phyloP scores from a whole-genome alignment of 208 protist genomes.

The Crithidia expoeki region DNA sequence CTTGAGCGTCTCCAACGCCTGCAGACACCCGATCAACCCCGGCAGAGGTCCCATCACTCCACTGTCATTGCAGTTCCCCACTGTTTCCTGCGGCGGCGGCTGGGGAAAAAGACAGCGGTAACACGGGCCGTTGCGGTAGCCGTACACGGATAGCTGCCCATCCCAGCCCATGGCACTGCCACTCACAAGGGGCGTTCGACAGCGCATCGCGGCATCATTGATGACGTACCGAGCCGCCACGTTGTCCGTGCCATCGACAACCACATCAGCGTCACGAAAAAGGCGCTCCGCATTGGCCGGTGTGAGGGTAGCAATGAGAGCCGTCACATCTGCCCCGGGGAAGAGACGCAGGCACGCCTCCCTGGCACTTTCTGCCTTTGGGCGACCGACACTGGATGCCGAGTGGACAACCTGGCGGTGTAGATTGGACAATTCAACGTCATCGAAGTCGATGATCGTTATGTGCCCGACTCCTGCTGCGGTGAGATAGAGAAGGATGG shows the following conservation, averaged over 20 bases:
- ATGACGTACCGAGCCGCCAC: slow-evolving; percentile 93
- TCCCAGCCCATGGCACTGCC: slow-evolving; percentile 95
- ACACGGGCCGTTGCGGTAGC: slow-evolving; percentile 80
- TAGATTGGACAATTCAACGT: slow-evolving; percentile 93
- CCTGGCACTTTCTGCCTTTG: slow-evolving; percentile 88
- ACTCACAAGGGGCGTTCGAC: slow-evolving; percentile 89
- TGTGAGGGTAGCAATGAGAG: slow-evolving; percentile 45
- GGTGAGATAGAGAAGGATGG: slow-evolving; percentile 92
- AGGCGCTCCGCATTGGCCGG: slow-evolving; percentile 78
- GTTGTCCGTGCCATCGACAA: slow-evolving; percentile 95
- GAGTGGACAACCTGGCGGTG: slow-evolving; percentile 95
- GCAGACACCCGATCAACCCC: slow-evolving; percentile 94
- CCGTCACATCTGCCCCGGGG: slow-evolving; percentile 47
- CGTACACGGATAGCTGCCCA: slow-evolving; percentile 94
- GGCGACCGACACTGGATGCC: slow-evolving; percentile 45
- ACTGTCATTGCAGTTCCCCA: slow-evolving; percentile 92
- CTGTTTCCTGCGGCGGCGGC: slow-evolving; percentile 77
- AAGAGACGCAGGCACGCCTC: slow-evolving; percentile 70
- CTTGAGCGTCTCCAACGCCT: slow-evolving; percentile 94
- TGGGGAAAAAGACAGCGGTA: slow-evolving; percentile 94
- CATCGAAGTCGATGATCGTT: slow-evolving; percentile 92
- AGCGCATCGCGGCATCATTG: slow-evolving; percentile 94
- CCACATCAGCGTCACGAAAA: slow-evolving; percentile 77
- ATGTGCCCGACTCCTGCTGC: slow-evolving; percentile 92
- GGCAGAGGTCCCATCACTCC: slow-evolving; percentile 94